Conservation (phyloP, 2,329 filamentous ascomycete genomes). For the Hawksworthiomyces lignivorus region DNA sequence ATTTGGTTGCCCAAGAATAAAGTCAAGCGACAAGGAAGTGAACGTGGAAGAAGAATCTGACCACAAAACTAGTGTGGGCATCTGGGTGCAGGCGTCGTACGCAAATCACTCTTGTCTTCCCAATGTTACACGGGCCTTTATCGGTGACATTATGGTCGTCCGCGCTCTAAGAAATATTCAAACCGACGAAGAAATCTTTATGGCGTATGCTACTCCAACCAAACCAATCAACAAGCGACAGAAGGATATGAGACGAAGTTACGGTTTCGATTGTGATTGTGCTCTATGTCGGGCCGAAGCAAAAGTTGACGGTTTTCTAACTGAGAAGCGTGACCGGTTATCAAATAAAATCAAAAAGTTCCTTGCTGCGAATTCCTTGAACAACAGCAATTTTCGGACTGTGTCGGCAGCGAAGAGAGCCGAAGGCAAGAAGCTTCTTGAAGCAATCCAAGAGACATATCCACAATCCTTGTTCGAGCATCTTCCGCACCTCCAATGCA, state of each 20-base stretch:
- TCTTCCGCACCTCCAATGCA: constrained; percentile 4
- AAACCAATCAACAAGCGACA: background rate
- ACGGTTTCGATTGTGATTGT: constrained; percentile 7
- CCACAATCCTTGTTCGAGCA: background rate
- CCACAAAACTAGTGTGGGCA: constrained; percentile 17
- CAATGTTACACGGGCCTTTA: constrained; percentile 25
- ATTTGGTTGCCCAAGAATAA: constrained; percentile 12
- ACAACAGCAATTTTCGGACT: background rate
- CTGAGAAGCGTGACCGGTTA: background rate
- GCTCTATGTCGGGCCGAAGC: constrained; percentile 1
- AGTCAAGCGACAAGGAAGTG: background rate
- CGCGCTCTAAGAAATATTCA: constrained; percentile 4
- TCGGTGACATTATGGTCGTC: constrained; percentile 25
- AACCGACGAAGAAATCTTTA: constrained; percentile 6
- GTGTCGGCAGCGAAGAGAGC: background rate
- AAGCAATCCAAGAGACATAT: background rate
- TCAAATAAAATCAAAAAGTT: background rate
- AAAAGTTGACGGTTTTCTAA: background rate
- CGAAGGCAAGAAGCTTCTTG: background rate
- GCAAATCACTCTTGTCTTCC: constrained; percentile 30
- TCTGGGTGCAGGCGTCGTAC: constrained; percentile 28
- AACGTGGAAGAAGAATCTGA: background rate
- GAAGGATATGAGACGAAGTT: background rate
- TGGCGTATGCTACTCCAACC: background rate
- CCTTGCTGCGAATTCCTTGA: background rate